Base-by-base conservation (phyloP, 2,329 filamentous ascomycete species). In the Botrytis tulipae region DNA sequence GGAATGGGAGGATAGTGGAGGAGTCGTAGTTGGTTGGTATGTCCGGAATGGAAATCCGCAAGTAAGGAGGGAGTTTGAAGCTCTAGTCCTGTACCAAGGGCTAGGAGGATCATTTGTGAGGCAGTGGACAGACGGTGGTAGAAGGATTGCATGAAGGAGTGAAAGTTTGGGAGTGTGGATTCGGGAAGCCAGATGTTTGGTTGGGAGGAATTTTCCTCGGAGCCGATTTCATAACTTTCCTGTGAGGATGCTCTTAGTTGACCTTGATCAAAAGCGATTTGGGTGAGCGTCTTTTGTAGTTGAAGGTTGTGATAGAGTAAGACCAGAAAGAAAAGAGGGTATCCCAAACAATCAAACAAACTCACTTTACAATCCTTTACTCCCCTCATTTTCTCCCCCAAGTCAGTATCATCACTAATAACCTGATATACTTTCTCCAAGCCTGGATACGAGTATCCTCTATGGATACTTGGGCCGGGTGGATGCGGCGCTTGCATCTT, bases 1-100 rank as follows among this genome's bases (percentile, higher is more conserved):
- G 84, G 83, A 18, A 88, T 82, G 1, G 86, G 82, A 1, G 87
- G 86, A 73, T 89, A 91, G 78, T 91, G 88, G 10, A 91, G 81
- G 32, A 91, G 81, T 4, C 89, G 85, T 22, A 91, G 83, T 78
- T 91, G 88, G 75, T 89, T 88, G 76, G 88, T 86, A 73, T 86
- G 83, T 0, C 86, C 85, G 48, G 84, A 85, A 79, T 91, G 89
- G 62, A 86, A 84, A 32, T 80, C 79, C 4, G 84, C 76, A n/a
- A 87, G 80, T 75, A 84, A 82, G 18, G 83, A 80, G 69, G 85
- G 83, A 68, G 86, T 82, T 0, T 83, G 81, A 3, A 88, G 80
- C 4, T 82, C 83, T 57, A 89, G 77, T 1, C 86, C 86, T 6
- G 84, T 72, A 6, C 86, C 85, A 6, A 88, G 80, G 42, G 84